Base-by-base conservation (phyloP, 306 rosid genomes). In the Rubus idaeus region DNA sequence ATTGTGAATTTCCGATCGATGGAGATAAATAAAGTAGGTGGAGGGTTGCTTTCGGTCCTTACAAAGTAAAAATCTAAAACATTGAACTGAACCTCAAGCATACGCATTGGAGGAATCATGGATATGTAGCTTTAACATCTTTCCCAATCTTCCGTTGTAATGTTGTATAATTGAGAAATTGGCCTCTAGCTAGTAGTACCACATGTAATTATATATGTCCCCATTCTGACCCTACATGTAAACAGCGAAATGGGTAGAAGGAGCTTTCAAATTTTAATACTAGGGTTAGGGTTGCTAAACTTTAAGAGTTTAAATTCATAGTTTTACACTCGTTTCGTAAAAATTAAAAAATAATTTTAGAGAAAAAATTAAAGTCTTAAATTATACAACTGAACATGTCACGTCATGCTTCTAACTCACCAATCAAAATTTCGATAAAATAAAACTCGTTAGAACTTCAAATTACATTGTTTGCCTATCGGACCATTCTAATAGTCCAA, bases 41-140 rank as follows among this genome's bases (percentile, higher is more conserved):
- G 56, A 60, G 47, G n/a, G 86, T 73, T 82, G 26, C 80, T 77
- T 79, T 85, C 81, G n/a, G 8, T 20, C 8, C 2, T 9, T 4
- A 37, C 7, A 67, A 77, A 50, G 26, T 23, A 23, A 23, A 23
- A 23, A 23, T 23, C 73, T 65, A 73, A 67, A 57, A 55, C 70
- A 70, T 69, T 41, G 30, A 52, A 71, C 49, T 78, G 5, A 56
- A 20, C 62, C 37, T 9, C 67, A 78, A 5, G 37, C 72, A 14
- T 55, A 17, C 20, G 57, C 21, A 20, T 18, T 18, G 23, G 26
- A 56, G 20, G 35, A 30, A 7, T 56, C 62, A 20, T 30, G 35
- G 35, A 30, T 30, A 30, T 30, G 1, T 30, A 30, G 35, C 2
- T 30, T 1, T 26, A 10, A 8, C 56, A 13, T 8, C 23, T 10